These are phyloP conservation scores for Phytophthora syringae DNA, from an alignment of 352 stramenopile genomes.

Conservation along the genomic window DNA sequence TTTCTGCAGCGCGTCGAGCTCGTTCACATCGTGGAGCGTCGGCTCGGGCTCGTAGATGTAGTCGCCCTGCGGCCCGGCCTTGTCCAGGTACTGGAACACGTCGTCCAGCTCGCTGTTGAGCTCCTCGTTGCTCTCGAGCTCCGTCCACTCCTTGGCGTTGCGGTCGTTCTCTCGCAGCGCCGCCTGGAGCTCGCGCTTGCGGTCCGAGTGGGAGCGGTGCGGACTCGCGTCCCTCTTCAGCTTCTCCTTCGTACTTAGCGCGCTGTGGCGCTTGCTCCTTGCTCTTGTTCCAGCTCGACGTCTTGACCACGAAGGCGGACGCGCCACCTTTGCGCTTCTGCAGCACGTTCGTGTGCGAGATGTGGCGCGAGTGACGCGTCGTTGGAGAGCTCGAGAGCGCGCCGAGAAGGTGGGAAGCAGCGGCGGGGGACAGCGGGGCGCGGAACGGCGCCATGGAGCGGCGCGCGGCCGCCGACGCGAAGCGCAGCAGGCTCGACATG, in stretches of 20 bases:
- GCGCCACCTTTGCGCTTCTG: conserved; percentile 72
- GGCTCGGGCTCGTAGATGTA: conserved; percentile 76
- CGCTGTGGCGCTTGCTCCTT: conserved; percentile 47
- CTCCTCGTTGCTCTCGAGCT: conserved; percentile 64
- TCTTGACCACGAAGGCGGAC: conserved; percentile 72
- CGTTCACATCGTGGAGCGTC: conserved; percentile 67
- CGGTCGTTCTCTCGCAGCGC: conserved; percentile 41
- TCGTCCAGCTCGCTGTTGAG: conserved; percentile 71
- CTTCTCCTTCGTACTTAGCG: conserved; percentile 64
- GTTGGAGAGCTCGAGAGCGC: conserved; percentile 4
- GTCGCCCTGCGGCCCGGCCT: conserved; percentile 61
- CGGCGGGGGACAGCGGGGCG: conserved; percentile 2
- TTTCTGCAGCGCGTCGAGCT: conserved; percentile 66
- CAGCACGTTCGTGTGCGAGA: conserved; percentile 52
- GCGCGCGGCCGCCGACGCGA: conserved; percentile 24
- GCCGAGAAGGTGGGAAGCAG: conserved; percentile 6
- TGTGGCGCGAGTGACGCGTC: conserved; percentile 18
- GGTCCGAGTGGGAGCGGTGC: conserved; percentile 64
- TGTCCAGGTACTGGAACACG: conserved; percentile 76
- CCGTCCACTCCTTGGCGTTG: conserved; percentile 60
- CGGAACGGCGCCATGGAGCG: conserved; percentile 6
- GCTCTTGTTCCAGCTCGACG: conserved; percentile 57
- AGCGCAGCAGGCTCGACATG: conserved; percentile 42
- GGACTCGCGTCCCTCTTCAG: conserved; percentile 64
- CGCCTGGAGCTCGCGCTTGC: conserved; percentile 52